A percentile compares a stretch with the other conserved stretches of the same genome.
phyloP scores from a whole-genome alignment of 495 filamentous ascomycete genomes.

The Aspergillus steynii region DNA sequence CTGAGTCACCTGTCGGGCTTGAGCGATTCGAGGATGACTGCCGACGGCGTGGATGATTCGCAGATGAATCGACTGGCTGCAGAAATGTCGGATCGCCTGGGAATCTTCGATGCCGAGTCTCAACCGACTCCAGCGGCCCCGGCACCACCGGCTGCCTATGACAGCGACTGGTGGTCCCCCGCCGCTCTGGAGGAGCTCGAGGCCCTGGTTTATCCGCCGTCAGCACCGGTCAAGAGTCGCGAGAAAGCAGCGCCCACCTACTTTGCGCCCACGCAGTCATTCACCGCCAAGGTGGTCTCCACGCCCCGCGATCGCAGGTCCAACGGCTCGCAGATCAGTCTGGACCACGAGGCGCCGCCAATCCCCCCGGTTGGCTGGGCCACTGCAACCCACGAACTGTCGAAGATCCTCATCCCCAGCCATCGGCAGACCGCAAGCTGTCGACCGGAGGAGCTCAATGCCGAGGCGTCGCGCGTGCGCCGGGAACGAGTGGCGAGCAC shows the following conservation, averaged over 20 bases:
- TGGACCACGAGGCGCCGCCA: conserved; percentile 56
- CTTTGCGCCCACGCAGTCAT: conserved; percentile 74
- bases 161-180: conserved; percentile 77
- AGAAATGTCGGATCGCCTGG: conserved; percentile 31
- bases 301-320: conserved; percentile 55
- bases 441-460: conserved; percentile 71
- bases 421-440: conserved; percentile 71
- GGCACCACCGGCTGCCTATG: conserved; percentile 41
- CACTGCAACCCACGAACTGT: conserved; percentile 74
- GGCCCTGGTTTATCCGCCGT: conserved; percentile 48
- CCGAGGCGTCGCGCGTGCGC: conserved; percentile 59
- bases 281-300: conserved; percentile 68
- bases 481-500: conserved; percentile 61
- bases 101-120: conserved; percentile 15
- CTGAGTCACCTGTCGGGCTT: conserved; percentile 85
- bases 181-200: conserved; percentile 66
- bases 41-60: conserved; percentile 1
- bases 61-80: conserved; percentile 22
- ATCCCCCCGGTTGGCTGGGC: conserved; percentile 83
- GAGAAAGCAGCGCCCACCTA: conserved; percentile 63
- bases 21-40: conserved; percentile 34
- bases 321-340: conserved; percentile 30
- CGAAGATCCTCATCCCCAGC: conserved; percentile 76
- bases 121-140: background rate
- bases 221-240: conserved; percentile 49